Evolutionary conservation across 495 filamentous ascomycete genomes (phyloP), one percentile per base, ranked within the genome.

Genomic region (Xylaria sp.): DNA sequence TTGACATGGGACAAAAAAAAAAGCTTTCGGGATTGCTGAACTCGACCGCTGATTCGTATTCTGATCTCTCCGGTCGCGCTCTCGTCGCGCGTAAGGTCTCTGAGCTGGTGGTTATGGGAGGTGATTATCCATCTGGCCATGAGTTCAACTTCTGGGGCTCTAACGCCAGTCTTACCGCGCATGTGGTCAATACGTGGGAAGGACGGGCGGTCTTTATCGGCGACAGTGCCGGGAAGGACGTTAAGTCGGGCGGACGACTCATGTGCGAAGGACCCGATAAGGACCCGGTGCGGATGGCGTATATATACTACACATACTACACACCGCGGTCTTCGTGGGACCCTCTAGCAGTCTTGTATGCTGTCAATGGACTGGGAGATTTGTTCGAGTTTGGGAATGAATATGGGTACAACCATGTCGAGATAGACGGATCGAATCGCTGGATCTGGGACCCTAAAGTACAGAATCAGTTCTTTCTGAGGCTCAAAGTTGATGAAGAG

Each of bases 21-120:
- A 58, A 79, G 80, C 75, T 86, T 0, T 84, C 84, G 0, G 77
- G 62, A 0, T 77, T 85, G 0, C 69, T 85, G 5, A 75, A 80
- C 41, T 85, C 83, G 7, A 73, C 75, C 0, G 68, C 76, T 14
- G 84, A 86, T 59, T 29, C 15, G 0, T 73, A 77, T 61, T 80
- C 83, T 1, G 19, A 71, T 2, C 74, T 85, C 0, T 40, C 68
- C 1, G 85, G 85, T 0, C 72, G 50, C 4, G 77, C 73, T 35
- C 80, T 87, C 17, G 67, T 86, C 19, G 69, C 75, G 0, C 67
- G 59, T 5, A 87, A 85, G 59, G 82, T 87, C 0, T 68, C 74
- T 3, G 81, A 87, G 67, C 75, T 87, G 2, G 80, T 85, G 0
- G 48, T 86, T 8, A 84, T 85, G 82, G 85, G 85, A 37, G 85